These are phyloP conservation scores for Brassica rapa DNA, from an alignment of 345 rosid genomes.

Conservation along the genomic window DNA sequence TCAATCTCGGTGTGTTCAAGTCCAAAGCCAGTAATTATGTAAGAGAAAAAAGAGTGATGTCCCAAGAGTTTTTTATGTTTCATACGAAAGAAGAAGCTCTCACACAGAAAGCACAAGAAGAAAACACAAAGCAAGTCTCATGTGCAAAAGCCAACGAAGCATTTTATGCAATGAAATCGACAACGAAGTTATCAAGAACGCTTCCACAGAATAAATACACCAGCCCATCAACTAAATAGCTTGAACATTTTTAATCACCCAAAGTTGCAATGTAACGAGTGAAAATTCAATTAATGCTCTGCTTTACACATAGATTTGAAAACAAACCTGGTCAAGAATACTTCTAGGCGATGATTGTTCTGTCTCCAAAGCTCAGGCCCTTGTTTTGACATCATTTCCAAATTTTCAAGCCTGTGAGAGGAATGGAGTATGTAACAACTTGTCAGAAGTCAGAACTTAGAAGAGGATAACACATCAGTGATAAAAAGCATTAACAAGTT, in stretches of 20 bases:
- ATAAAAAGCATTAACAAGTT: background rate
- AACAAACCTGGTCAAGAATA: constrained; percentile 65
- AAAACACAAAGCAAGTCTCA: constrained; percentile 1
- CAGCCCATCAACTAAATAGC: background rate
- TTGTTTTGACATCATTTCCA: constrained; percentile 81
- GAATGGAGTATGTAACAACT: constrained; percentile 1
- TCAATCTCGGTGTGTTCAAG: background rate
- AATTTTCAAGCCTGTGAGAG: constrained; percentile 76
- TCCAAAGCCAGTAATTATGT: background rate
- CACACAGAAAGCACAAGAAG: constrained; percentile 7
- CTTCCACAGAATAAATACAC: constrained; percentile 8
- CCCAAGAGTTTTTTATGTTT: constrained; percentile 12
- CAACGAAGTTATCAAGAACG: constrained; percentile 11
- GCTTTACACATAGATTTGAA: background rate
- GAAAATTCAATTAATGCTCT: background rate
- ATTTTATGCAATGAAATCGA: constrained; percentile 12
- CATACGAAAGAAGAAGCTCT: constrained; percentile 6
- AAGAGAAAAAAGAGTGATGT: constrained; percentile 15
- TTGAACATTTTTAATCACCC: background rate
- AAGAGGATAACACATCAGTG: background rate
- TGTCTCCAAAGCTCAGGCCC: constrained; percentile 85
- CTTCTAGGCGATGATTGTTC: constrained; percentile 71
- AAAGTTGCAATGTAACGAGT: background rate
- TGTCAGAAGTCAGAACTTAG: background rate
- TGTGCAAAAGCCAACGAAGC: constrained; percentile 7